Evolutionary conservation across 805 yeast species (phyloP), one percentile per base, ranked within the genome.

Genomic region (Candida tibetensis): DNA sequence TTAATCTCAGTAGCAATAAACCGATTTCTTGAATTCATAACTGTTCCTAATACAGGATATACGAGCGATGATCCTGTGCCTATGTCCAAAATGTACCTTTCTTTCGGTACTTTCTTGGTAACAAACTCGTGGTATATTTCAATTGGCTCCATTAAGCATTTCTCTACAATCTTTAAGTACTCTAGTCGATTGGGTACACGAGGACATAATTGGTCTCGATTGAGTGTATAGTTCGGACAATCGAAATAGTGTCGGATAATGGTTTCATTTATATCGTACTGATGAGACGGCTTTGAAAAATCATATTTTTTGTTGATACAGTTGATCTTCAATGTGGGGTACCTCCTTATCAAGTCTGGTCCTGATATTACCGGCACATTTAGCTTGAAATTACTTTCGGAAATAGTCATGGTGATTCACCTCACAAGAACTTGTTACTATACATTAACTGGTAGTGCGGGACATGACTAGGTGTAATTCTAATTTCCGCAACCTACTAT

Each of bases 31-130:
- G 26, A 16, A 28, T 26, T n/a, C 32, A 37, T 14, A 6, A 9
- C 27, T 3, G 16, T 36, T 4, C 49, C 55, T 6, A 52, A 26
- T 2, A 52, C 29, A 5, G 55, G 48, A 26, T 49, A 52, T 5
- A 52, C 38, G 13, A 46, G 35, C 10, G 54, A 48, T 3, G 57
- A 42, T 3, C 57, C 57, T 7, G 56, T 51, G 1, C 57, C 57
- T 6, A 52, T 43, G 33, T 52, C 56, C 7, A 52, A 28, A 6
- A 40, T 29, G 41, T 42, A 40, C 8, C 36, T 14, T 10, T 19
- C 25, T 9, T 15, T 13, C 13, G 26, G 28, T 10, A 21, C 7
- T 19, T 19, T 10, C 13, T 19, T 23, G 23, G 21, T 30, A 27
- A 6, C 33, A 25, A 13, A 29, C 22, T 15, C 37, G 12, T 19